Conservation (phyloP, 1,284 basidiomycete genomes). For the Athelia psychrophila region DNA sequence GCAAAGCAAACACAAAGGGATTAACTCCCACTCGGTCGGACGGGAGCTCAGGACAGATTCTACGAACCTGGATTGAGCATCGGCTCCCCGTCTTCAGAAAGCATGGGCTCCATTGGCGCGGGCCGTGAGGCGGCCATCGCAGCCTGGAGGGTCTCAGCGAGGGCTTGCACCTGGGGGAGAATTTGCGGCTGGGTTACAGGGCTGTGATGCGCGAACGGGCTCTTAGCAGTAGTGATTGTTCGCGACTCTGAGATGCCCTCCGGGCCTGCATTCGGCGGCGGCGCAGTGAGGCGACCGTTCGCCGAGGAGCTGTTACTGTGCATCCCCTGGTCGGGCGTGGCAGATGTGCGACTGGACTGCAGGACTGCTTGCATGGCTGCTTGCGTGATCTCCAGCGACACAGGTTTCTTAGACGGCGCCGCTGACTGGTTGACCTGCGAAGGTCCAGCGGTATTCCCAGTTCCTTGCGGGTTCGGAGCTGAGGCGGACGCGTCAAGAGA, state of each 20-base stretch:
- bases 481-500: constrained; percentile 23
- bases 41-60: no score
- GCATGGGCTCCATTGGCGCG: constrained; percentile 46
- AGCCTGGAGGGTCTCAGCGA: neutral
- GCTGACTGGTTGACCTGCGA: no score
- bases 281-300: neutral
- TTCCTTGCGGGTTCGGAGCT: constrained; percentile 2
- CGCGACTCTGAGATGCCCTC: neutral
- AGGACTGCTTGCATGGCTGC: constrained; percentile 23
- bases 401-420: constrained; percentile 6
- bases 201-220: constrained; percentile 1
- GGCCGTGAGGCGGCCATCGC: constrained; percentile 18
- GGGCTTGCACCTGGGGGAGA: neutral
- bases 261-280: neutral
- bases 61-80: constrained; percentile 64
- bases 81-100: constrained; percentile 59
- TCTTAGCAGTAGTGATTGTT: neutral
- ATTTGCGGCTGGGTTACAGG: neutral
- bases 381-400: constrained; percentile 17
- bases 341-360: constrained; percentile 5
- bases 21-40: no score
- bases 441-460: constrained; percentile 6
- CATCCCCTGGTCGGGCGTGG: constrained; percentile 4
- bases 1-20: no score
- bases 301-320: neutral